Base-by-base conservation (phyloP, 1,284 basidiomycete genomes). In the Austroboletus novae-zelandiae region DNA sequence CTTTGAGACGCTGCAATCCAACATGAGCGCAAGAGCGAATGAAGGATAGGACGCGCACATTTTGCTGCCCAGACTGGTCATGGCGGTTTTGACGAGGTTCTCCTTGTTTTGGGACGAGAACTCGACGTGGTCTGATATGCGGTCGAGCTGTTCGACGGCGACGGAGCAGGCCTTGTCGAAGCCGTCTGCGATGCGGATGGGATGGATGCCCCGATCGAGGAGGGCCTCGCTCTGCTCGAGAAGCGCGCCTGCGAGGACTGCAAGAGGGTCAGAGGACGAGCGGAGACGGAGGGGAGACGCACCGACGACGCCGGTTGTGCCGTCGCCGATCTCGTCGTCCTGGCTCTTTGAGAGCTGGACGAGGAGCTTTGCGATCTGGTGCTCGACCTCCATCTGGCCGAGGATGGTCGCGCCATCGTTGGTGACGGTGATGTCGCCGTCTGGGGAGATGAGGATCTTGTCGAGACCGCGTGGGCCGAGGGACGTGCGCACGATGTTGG, bases 271-370 rank as follows among this genome's bases (percentile, higher is more conserved):
- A 40, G 25, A n/a, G 23, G 43, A 14, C 46, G 17, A 48, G 34
- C 23, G 20, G 20, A 23, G 20, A 23, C 3, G 20, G 20, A 23
- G 20, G 20, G 20, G 20, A 23, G 20, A 80, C 92, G 69, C 68
- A 94, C 93, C 94, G 60, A 98, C 96, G 54, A 99, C 96, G 71
- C 96, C 97, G 32, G 96, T 99, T 10, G 96, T 99, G 51, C 96
- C 97, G 73, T 99, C 96, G 43, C 97, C 96, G 69, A 99, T 97
- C 77, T 99, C 96, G 71, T 98, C 95, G 68, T 99, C 96, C 76
- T 99, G 96, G 66, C 91, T 94, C 76, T 95, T 95, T 44, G 92
- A 95, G 41, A 98, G 79, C 69, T 99, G 93, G 10, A 99, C 96
- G 37, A 99, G 82, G 40, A 99, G 82, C 74, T 97, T 98, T 53